Conservation (phyloP, 768 basidiomycete species). For the Zangia roseola region DNA sequence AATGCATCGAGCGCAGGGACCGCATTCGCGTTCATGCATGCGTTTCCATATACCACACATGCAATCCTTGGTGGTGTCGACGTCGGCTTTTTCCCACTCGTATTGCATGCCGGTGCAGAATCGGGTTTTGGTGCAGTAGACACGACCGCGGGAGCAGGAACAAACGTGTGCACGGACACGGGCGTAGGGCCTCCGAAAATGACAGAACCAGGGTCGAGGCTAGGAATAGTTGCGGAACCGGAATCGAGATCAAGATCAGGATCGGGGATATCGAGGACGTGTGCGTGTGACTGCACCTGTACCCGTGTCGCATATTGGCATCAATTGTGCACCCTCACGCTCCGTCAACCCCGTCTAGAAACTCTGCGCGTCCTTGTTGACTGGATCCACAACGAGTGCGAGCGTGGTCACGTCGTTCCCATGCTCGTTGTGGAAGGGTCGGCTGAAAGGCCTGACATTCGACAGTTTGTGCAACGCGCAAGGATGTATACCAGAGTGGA, state of each 20-base stretch:
- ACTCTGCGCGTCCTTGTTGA: slow-evolving; percentile 19
- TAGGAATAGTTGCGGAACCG: not conserved
- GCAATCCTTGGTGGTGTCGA: slow-evolving; percentile 27
- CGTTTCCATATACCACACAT: slow-evolving; percentile 22
- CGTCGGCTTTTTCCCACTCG: slow-evolving; percentile 22
- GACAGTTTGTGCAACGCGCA: slow-evolving; percentile 12
- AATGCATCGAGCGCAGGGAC: slow-evolving; percentile 25
- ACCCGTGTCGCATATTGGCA: slow-evolving; percentile 17
- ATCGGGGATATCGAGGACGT: not conserved
- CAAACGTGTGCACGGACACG: not conserved
- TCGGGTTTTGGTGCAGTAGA: not conserved
- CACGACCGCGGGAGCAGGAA: no score
- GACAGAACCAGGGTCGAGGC: not conserved
- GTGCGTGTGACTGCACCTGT: slow-evolving; percentile 2
- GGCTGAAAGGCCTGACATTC: slow-evolving; percentile 16
- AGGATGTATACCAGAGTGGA: slow-evolving; percentile 15
- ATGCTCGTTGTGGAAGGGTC: slow-evolving; percentile 20
- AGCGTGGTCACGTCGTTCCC: slow-evolving; percentile 9
- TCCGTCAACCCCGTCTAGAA: slow-evolving; percentile 24
- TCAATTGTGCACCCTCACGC: slow-evolving; percentile 17
- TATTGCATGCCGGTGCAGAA: slow-evolving; percentile 10
- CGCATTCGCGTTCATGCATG: slow-evolving; percentile 24
- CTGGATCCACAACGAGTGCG: slow-evolving; percentile 18
- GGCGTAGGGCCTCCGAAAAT: not conserved
- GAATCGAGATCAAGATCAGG: not conserved